Base-by-base conservation (phyloP, 805 yeast species). In the Vanderwaltozyma tropicalis region DNA sequence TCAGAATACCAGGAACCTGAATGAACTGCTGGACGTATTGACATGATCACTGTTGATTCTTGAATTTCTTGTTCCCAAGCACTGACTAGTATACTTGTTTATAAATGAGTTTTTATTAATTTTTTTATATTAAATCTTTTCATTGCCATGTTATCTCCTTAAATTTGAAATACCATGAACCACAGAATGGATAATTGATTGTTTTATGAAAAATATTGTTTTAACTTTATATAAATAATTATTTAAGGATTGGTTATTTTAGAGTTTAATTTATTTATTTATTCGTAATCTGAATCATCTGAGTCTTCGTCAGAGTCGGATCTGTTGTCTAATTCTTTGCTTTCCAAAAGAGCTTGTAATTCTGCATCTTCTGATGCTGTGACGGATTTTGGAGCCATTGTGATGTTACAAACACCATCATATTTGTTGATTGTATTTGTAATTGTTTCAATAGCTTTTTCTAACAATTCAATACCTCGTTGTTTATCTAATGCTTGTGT, bases 371-470 rank as follows among this genome's bases (percentile, higher is more conserved):
- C 98, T 42, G 92, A 83, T 42, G 95, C 97, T 40, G 96, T 87
- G 49, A 92, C 97, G 31, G 97, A 96, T 76, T 88, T 89, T 57
- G 98, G 97, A 52, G 94, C 88, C 96, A 88, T 89, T 39, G 94
- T 87, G 46, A 89, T 81, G 49, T 83, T 85, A 62, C 95, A 81
- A 41, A 76, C 74, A 57, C 98, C 98, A 37, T 86, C 95, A 39
- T 74, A 71, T 17, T 71, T 68, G 43, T 71, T 72, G 53, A 92
- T 87, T 35, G 78, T 69, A 51, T 73, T 75, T 43, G 74, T 71
- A 46, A 92, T 82, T 50, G 72, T 77, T 48, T 73, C 82, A 47
- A 92, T 84, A 34, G 97, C 94, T 50, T 72, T 63, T 57, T 78
- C 80, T 57, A 92, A 72, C 31, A 77, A 66, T 41, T 80, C 82